Percentiles rank a stretch among this genome's conserved stretches.
These are phyloP conservation scores for Trichothecium roseum DNA, from an alignment of 2,329 filamentous ascomycete species.

Conservation along the genomic window DNA sequence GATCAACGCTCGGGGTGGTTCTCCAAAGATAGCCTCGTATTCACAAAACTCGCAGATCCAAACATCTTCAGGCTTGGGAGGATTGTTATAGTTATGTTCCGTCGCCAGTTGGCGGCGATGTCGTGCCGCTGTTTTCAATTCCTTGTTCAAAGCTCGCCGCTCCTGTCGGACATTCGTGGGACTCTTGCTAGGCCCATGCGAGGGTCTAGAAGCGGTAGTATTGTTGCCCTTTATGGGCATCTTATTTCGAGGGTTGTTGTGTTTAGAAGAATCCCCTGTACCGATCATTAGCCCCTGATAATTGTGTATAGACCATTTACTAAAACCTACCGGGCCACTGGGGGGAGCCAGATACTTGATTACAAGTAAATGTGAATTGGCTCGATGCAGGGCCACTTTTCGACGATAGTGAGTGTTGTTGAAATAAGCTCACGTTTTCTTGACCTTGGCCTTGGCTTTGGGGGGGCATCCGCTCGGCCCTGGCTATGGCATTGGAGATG, in stretches of 20 bases:
- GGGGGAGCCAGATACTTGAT: slow-evolving; percentile 72
- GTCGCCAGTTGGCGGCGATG: slow-evolving; percentile 70
- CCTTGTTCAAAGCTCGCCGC: slow-evolving; percentile 55
- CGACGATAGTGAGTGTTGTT: slow-evolving; percentile 50
- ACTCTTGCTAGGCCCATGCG: background rate
- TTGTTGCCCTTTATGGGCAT: too few relatives aligned
- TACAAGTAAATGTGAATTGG: slow-evolving; percentile 94
- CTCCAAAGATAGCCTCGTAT: slow-evolving; percentile 92
- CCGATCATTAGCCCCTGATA: too few relatives aligned
- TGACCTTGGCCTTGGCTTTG: slow-evolving; percentile 56
- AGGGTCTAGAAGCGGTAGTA: background rate
- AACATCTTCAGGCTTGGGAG: slow-evolving; percentile 59
- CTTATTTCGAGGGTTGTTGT: slow-evolving; percentile 5
- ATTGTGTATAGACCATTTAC: background rate
- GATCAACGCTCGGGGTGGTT: slow-evolving; percentile 73
- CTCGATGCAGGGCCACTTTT: slow-evolving; percentile 61
- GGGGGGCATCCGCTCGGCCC: slow-evolving; percentile 63
- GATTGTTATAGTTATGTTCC: slow-evolving; percentile 65
- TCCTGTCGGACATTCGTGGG: slow-evolving; percentile 39
- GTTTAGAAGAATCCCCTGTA: slow-evolving; percentile 14
- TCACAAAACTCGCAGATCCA: slow-evolving; percentile 99
- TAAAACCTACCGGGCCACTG: slow-evolving; percentile 54
- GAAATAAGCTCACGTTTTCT: slow-evolving; percentile 69
- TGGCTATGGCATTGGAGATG: slow-evolving; percentile 86
- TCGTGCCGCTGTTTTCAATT: slow-evolving; percentile 65